These are phyloP conservation scores for Mycena floridula DNA, from an alignment of 768 basidiomycete genomes.

Conservation along the genomic window DNA sequence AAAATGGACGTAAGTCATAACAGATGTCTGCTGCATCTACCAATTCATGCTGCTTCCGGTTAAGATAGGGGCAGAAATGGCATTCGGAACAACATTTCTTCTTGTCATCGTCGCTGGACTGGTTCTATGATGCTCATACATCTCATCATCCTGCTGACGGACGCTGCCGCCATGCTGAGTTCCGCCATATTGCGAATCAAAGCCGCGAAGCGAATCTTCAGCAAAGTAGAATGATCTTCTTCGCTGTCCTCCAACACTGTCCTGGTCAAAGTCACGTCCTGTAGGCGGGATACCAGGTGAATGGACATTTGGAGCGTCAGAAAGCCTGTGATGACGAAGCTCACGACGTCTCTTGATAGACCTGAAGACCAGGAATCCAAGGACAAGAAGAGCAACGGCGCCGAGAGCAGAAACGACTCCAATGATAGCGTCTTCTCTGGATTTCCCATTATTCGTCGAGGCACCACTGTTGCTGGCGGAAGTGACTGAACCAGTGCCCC, in stretches of 20 bases:
- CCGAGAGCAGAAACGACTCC: conserved; percentile 85
- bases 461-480: conserved; percentile 17
- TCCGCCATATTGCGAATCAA: conserved; percentile 30
- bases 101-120: conserved; percentile 37
- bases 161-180: conserved; percentile 29
- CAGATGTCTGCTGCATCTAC: no score
- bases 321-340: conserved; percentile 65
- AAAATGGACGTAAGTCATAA: no score
- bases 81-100: conserved; percentile 47
- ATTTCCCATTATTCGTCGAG: conserved; percentile 32
- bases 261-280: conserved; percentile 74
- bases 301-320: conserved; percentile 39
- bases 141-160: conserved; percentile 3
- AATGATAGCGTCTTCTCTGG: conserved; percentile 81
- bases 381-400: conserved; percentile 65
- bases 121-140: conserved; percentile 7
- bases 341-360: conserved; percentile 62
- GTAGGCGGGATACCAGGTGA: conserved; percentile 45
- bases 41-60: conserved; percentile 84
- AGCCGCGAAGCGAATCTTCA: conserved; percentile 73
- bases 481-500: conserved; percentile 12
- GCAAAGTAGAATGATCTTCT: conserved; percentile 82
- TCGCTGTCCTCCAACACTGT: conserved; percentile 66
- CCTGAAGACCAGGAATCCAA: conserved; percentile 67
- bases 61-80: conserved; percentile 73